A percentile compares a stretch with the other conserved stretches of the same genome.
These are phyloP conservation scores for Ceratocystis diversiconidia DNA, from an alignment of 2,329 filamentous ascomycete genomes.

Conservation along the genomic window DNA sequence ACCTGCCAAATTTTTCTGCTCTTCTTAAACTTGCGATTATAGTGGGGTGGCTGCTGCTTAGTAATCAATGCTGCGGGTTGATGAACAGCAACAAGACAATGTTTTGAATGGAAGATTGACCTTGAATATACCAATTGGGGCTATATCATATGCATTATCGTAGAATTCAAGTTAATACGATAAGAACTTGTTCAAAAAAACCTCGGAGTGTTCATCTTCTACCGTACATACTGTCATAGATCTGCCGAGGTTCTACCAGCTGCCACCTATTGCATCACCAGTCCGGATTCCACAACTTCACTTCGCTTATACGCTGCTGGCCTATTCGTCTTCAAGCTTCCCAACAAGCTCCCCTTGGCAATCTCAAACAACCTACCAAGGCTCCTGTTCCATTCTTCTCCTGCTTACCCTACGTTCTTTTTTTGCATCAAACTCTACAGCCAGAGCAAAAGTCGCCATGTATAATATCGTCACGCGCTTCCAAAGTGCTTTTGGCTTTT, in stretches of 20 bases:
- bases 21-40: neutral
- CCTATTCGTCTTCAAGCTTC: neutral
- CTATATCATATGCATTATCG: neutral
- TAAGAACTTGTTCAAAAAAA: neutral
- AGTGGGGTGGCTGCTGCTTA: neutral
- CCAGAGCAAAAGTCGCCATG: constrained; percentile 42
- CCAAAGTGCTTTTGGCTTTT: constrained; percentile 94
- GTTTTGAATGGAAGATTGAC: neutral
- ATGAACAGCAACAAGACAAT: neutral
- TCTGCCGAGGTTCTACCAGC: constrained; percentile 11
- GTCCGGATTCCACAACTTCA: neutral
- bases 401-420: neutral
- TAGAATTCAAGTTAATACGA: neutral
- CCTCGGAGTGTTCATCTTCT: neutral
- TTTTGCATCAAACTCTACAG: neutral
- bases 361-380: neutral
- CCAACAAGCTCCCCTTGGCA: neutral
- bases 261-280: constrained; percentile 9
- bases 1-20: neutral
- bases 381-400: neutral
- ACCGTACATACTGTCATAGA: neutral
- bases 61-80: neutral
- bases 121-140: neutral
- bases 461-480: constrained; percentile 71
- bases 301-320: neutral